Evolutionary conservation across 495 filamentous ascomycete species (phyloP).

Genomic region (Annulohypoxylon bovei): DNA sequence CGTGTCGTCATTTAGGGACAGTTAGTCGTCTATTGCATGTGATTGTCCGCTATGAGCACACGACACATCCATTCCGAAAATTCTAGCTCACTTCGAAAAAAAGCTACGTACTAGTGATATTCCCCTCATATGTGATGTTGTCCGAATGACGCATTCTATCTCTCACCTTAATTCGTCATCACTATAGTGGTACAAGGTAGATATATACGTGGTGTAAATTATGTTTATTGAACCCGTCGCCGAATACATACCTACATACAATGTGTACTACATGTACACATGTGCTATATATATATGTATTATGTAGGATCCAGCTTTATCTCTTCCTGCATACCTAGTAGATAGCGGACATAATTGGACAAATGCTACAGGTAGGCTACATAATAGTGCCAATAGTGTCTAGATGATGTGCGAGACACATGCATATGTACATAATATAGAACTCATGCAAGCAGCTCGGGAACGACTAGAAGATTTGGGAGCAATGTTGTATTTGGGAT

Average conservation of each 20-base stretch:
- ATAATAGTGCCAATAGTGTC: background rate
- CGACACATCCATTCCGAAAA: conserved; percentile 22
- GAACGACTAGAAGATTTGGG: conserved; percentile 5
- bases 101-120: background rate
- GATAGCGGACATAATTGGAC: background rate
- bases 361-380: background rate
- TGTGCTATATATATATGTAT: background rate
- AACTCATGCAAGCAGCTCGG: conserved; percentile 4
- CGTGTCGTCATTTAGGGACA: conserved; percentile 32
- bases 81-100: background rate
- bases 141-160: conserved; percentile 34
- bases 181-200: background rate
- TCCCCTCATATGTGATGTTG: background rate
- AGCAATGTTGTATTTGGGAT: conserved; percentile 38
- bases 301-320: background rate
- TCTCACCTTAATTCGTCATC: conserved; percentile 20
- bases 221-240: background rate
- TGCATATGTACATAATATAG: conserved; percentile 19
- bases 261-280: background rate
- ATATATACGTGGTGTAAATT: too few species aligned
- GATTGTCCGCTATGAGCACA: conserved; percentile 41
- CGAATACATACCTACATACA: background rate
- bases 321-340: background rate
- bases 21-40: conserved; percentile 27
- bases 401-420: background rate